Conservation (phyloP, 2,329 filamentous ascomycete species). For the Xylariaceae sp. region DNA sequence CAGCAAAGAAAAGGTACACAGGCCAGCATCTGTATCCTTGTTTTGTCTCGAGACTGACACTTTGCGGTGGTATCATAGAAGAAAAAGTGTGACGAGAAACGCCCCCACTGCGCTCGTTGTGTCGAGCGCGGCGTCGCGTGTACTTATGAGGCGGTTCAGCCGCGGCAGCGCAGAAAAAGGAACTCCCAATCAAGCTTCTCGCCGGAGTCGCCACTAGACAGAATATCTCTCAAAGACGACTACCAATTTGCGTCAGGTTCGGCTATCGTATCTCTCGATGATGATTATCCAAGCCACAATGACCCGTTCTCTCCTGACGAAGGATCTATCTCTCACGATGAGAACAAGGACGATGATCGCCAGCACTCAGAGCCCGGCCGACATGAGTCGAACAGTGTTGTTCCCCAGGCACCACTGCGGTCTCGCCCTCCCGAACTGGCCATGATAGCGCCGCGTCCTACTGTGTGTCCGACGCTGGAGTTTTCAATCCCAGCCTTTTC, state of each 20-base stretch:
- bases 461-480: slow-evolving; percentile 43
- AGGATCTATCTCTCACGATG: background rate
- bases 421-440: slow-evolving; percentile 35
- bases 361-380: slow-evolving; percentile 17
- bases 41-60: too few species aligned
- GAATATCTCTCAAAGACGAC: slow-evolving; percentile 13
- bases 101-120: slow-evolving; percentile 49
- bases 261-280: slow-evolving; percentile 16
- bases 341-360: slow-evolving; percentile 12
- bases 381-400: slow-evolving; percentile 18
- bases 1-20: slow-evolving; percentile 53
- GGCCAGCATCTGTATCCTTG: background rate
- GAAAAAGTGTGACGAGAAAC: slow-evolving; percentile 55
- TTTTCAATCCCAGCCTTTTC: slow-evolving; percentile 51
- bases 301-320: slow-evolving; percentile 7
- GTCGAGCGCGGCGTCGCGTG: slow-evolving; percentile 46
- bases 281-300: slow-evolving; percentile 20
- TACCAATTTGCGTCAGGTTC: slow-evolving; percentile 21
- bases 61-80: slow-evolving; percentile 37
- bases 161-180: slow-evolving; percentile 39
- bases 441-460: slow-evolving; percentile 38
- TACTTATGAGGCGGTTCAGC: slow-evolving; percentile 46
- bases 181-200: slow-evolving; percentile 26
- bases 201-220: slow-evolving; percentile 8
- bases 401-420: slow-evolving; percentile 10